phyloP scores from a whole-genome alignment of 2,329 filamentous ascomycete species.

The Geosmithia flava region DNA sequence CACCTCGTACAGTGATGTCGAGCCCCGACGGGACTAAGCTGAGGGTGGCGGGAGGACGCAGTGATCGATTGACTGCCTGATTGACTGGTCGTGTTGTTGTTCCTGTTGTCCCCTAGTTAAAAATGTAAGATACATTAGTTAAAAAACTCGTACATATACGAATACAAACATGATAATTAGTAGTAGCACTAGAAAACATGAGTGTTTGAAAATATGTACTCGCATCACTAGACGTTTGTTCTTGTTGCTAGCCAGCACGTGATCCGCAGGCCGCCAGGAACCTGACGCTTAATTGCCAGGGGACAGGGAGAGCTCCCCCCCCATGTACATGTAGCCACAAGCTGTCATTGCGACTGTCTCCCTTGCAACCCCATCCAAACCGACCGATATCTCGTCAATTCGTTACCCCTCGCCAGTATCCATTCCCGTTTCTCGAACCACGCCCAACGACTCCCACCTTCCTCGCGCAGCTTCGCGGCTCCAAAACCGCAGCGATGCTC shows the following conservation, averaged over 20 bases:
- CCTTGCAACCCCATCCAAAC: not conserved
- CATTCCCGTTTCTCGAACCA: not conserved
- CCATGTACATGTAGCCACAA: not conserved
- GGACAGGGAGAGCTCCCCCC: not conserved
- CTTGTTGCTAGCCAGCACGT: not conserved
- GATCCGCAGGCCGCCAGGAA: not conserved
- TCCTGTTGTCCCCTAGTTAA: not conserved
- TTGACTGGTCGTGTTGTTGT: not conserved
- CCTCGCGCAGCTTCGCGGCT: not conserved
- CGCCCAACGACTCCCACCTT: not conserved
- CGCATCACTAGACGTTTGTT: too few species aligned
- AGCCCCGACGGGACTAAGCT: not conserved
- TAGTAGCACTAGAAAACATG: not conserved
- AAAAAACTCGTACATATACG: not conserved
- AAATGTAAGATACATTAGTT: not conserved
- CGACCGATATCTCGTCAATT: not conserved
- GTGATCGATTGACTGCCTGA: not conserved
- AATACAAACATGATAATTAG: too few species aligned
- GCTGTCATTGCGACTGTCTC: not conserved
- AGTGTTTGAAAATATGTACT: too few species aligned
- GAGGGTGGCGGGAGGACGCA: not conserved
- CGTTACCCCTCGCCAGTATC: not conserved
- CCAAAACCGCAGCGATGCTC: constrained; percentile 51
- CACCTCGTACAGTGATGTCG: constrained; percentile 16
- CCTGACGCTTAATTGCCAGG: not conserved